phyloP scores from a whole-genome alignment of 768 basidiomycete species.

The Fomitopsis pulvina region DNA sequence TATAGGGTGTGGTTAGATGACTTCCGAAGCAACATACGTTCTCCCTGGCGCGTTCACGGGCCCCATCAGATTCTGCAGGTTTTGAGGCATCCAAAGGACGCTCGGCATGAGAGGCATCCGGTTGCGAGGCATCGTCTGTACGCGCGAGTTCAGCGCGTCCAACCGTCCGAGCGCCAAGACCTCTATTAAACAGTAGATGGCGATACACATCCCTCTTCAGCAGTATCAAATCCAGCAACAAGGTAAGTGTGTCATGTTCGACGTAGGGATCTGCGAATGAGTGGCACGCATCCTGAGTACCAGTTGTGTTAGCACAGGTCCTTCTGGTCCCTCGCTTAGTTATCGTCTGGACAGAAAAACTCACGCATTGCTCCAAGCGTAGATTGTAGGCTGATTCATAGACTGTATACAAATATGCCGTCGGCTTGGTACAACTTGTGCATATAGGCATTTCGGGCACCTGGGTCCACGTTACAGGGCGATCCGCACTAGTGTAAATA shows the following conservation, averaged over 20 bases:
- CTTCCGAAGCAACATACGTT: slow-evolving; percentile 6
- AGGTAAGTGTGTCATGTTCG: slow-evolving; percentile 69
- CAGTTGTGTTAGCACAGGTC: slow-evolving; percentile 5
- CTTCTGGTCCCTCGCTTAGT: not conserved
- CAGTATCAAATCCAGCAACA: slow-evolving; percentile 75
- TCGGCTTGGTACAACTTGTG: slow-evolving; percentile 62
- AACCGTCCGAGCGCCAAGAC: slow-evolving; percentile 51
- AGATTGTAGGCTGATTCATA: slow-evolving; percentile 76
- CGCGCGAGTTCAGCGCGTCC: slow-evolving; percentile 7
- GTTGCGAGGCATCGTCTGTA: not conserved
- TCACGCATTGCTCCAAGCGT: slow-evolving; percentile 77
- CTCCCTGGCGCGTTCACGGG: slow-evolving; percentile 4
- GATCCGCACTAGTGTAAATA: too few species aligned
- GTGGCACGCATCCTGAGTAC: slow-evolving; percentile 47
- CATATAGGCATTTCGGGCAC: slow-evolving; percentile 77
- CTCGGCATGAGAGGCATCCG: not conserved
- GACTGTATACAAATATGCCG: slow-evolving; percentile 70
- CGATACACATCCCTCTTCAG: slow-evolving; percentile 78
- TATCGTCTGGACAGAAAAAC: slow-evolving; percentile 23
- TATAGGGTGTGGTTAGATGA: not conserved
- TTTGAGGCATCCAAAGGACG: not conserved
- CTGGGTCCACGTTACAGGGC: too few species aligned
- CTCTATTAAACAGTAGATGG: slow-evolving; percentile 78
- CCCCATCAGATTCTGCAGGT: not conserved
- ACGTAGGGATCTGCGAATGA: slow-evolving; percentile 83